phyloP scores from a whole-genome alignment of 345 rosid genomes.

The Rhizophora mangle region DNA sequence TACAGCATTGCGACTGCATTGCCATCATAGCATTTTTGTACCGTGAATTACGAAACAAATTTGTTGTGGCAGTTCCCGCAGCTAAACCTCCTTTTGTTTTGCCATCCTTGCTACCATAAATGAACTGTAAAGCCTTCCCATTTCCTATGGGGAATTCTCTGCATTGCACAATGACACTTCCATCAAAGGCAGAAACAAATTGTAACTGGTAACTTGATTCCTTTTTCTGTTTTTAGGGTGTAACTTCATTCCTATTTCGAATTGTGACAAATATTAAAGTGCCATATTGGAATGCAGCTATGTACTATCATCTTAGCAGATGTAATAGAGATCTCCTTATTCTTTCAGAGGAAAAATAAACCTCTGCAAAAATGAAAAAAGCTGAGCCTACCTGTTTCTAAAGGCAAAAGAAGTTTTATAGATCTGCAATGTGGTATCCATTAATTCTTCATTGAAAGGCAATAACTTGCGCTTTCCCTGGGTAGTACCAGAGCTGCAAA shows the following conservation, averaged over 20 bases:
- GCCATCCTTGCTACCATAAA: constrained; percentile 67
- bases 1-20: constrained; percentile 60
- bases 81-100: constrained; percentile 76
- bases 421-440: constrained; percentile 79
- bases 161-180: constrained; percentile 14
- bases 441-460: constrained; percentile 79
- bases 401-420: constrained; percentile 78
- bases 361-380: neutral
- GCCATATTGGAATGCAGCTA: neutral
- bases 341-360: neutral
- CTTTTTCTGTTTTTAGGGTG: no score
- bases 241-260: neutral
- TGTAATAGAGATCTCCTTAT: no score
- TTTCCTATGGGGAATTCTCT: constrained; percentile 70
- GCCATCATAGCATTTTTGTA: constrained; percentile 62
- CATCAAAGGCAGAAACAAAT: constrained; percentile 8
- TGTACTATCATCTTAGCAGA: no score
- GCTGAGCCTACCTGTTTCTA: constrained; percentile 63
- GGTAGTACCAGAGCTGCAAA: constrained; percentile 90
- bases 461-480: constrained; percentile 80
- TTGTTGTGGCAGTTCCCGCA: constrained; percentile 78
- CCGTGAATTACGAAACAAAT: constrained; percentile 53
- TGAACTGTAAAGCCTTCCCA: constrained; percentile 71
- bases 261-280: neutral
- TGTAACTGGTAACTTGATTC: neutral